A percentile compares a stretch with the other conserved stretches of the same genome.
Conservation (phyloP, 1,284 basidiomycete species). For the Fomitopsis palustris region DNA sequence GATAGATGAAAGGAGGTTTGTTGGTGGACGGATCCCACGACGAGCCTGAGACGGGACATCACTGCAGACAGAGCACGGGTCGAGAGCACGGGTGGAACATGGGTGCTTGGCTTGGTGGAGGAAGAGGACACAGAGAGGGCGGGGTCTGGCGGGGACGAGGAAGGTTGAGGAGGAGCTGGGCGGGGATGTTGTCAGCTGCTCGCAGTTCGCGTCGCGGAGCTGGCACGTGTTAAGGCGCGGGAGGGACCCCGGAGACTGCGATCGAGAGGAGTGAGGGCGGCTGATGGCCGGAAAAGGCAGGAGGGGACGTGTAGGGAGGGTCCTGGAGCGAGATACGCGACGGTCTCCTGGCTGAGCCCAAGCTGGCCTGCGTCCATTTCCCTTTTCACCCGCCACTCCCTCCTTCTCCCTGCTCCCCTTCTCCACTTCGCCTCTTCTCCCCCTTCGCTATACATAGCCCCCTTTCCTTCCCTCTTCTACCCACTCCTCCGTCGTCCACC, state of each 20-base stretch:
- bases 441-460: neutral
- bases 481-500: neutral
- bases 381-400: constrained; percentile 1
- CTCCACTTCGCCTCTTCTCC: neutral
- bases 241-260: neutral
- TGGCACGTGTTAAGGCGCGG: neutral
- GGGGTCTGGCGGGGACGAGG: neutral
- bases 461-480: neutral
- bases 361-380: neutral
- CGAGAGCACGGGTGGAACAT: neutral
- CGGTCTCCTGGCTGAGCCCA: neutral
- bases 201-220: neutral
- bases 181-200: neutral
- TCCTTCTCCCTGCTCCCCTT: neutral
- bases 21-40: neutral
- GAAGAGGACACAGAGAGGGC: neutral
- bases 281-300: neutral
- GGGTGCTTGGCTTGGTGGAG: neutral
- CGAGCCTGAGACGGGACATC: neutral
- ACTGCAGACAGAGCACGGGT: neutral
- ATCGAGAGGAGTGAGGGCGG: neutral
- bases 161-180: neutral
- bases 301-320: neutral
- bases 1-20: neutral
- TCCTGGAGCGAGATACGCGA: constrained; percentile 5